A percentile compares a stretch with the other conserved stretches of the same genome.
These are phyloP conservation scores for Aspergillus oerlinghausenensis DNA, from an alignment of 2,329 filamentous ascomycete species.

Conservation along the genomic window DNA sequence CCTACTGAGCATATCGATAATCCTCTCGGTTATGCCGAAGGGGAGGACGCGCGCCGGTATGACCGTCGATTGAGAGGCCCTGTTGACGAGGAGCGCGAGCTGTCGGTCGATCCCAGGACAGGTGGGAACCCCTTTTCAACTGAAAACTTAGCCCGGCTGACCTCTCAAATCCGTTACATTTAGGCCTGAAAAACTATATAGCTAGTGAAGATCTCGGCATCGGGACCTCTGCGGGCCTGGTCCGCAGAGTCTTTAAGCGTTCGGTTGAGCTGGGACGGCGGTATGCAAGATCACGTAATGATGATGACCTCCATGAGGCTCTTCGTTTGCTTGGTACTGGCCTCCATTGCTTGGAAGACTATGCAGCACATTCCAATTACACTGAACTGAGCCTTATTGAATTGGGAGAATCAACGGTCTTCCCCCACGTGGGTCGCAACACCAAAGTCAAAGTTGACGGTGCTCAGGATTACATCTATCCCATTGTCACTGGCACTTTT, in stretches of 20 bases:
- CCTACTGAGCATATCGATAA: constrained; percentile 81
- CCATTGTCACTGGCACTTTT: constrained; percentile 85
- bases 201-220: constrained; percentile 75
- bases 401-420: constrained; percentile 72
- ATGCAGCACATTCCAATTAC: constrained; percentile 91
- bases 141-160: neutral
- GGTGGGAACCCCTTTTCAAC: constrained; percentile 35
- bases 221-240: constrained; percentile 73
- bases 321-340: constrained; percentile 82
- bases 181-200: constrained; percentile 84
- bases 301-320: constrained; percentile 80
- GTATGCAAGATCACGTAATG: constrained; percentile 62
- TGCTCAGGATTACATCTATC: constrained; percentile 64
- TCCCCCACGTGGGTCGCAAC: constrained; percentile 77
- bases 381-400: constrained; percentile 83
- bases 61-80: constrained; percentile 76
- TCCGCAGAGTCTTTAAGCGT: constrained; percentile 66
- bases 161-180: constrained; percentile 7
- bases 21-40: constrained; percentile 81
- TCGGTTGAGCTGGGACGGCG: constrained; percentile 76
- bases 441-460: constrained; percentile 68
- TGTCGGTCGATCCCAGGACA: constrained; percentile 69
- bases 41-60: constrained; percentile 77
- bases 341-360: constrained; percentile 88
- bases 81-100: constrained; percentile 71